A percentile compares a stretch with the other conserved stretches of the same genome.
phyloP scores from a whole-genome alignment of 352 stramenopile species.

The Phytophthora sp. region DNA sequence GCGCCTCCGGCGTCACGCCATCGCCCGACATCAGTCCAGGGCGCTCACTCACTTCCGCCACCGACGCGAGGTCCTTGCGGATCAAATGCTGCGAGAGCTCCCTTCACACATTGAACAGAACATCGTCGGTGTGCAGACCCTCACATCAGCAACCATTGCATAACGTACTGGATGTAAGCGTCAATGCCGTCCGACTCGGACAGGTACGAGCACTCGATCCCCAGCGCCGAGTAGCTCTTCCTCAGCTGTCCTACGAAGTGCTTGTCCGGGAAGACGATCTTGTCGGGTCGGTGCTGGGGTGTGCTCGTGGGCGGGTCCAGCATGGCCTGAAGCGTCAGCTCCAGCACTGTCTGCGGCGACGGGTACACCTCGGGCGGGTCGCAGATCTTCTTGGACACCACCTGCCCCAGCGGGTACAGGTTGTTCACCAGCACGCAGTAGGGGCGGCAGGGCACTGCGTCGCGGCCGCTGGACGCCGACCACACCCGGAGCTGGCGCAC shows the following conservation, averaged over 20 bases:
- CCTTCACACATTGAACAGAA: constrained; percentile 27
- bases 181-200: constrained; percentile 88
- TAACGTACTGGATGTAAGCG: constrained; percentile 76
- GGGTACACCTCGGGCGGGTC: constrained; percentile 84
- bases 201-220: constrained; percentile 87
- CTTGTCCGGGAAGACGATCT: constrained; percentile 87
- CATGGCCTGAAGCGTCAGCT: constrained; percentile 80
- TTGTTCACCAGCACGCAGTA: constrained; percentile 91
- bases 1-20: constrained; percentile 62
- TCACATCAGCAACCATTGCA: not conserved
- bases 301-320: constrained; percentile 72
- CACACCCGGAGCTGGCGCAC: constrained; percentile 88
- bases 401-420: constrained; percentile 83
- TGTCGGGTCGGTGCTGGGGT: constrained; percentile 84
- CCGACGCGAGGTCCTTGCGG: constrained; percentile 79
- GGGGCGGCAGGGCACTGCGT: constrained; percentile 75
- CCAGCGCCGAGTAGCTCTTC: constrained; percentile 75
- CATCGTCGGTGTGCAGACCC: not conserved
- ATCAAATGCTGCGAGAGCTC: constrained; percentile 84
- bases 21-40: constrained; percentile 60
- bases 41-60: constrained; percentile 79
- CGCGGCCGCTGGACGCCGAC: constrained; percentile 72
- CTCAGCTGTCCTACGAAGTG: constrained; percentile 73
- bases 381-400: constrained; percentile 87
- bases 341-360: constrained; percentile 67